A percentile compares a stretch with the other conserved stretches of the same genome.
Conservation (phyloP, 2,329 filamentous ascomycete genomes). For the Colletotrichum sp. region DNA sequence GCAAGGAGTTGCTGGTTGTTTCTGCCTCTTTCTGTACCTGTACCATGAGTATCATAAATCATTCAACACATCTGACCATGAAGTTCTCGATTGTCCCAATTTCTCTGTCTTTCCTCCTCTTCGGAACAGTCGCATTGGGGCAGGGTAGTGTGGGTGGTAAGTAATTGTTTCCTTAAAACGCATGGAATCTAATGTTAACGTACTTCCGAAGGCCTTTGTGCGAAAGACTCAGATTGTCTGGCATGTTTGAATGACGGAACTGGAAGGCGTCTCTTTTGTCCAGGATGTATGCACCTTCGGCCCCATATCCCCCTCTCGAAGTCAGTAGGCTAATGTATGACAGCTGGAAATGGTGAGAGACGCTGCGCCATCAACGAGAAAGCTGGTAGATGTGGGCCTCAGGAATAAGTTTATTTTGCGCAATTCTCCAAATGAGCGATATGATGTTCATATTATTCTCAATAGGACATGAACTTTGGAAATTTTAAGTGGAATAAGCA, state of each 20-base stretch:
- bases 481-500: fast-evolving
- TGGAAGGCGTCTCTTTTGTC: neutral
- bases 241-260: neutral
- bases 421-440: fast-evolving
- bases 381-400: neutral
- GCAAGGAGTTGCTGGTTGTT: fast-evolving
- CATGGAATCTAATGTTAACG: fast-evolving
- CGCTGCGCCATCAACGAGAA: neutral
- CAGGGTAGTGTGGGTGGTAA: neutral
- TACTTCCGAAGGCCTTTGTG: neutral
- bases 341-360: neutral
- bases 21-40: neutral
- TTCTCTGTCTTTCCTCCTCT: neutral
- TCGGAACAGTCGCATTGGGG: neutral
- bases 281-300: neutral
- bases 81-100: neutral
- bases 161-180: neutral
- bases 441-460: neutral
- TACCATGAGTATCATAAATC: neutral
- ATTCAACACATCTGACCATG: neutral
- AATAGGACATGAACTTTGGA: neutral
- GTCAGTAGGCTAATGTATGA: neutral
- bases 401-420: neutral
- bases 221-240: neutral
- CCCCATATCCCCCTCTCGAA: neutral